Evolutionary conservation across 345 rosid genomes (phyloP), one percentile per base, ranked within the genome.

Genomic region (Orychophragmus violaceus): DNA sequence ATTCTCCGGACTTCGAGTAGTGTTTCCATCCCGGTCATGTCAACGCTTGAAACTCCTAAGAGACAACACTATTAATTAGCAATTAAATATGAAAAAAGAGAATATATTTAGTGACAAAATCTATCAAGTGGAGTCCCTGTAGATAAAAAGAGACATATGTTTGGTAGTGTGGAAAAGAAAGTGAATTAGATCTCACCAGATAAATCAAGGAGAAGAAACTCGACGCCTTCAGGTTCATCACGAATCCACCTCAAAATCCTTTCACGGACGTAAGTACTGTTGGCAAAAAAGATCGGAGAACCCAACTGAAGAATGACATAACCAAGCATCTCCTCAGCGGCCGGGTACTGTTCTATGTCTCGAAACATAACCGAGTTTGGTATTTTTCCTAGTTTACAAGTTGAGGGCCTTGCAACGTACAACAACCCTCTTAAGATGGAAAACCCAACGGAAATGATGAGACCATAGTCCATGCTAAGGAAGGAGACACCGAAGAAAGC

Each of bases 221-320:
- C 83, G 14, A 92, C 69, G 8, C 10, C 42, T 12, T 82, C 74
- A 1, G 59, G 70, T 25, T 76, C 75, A 25, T 86, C 90, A 27
- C 82, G 72, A 50, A 93, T 79, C 87, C 82, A 84, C 64, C 97
- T 78, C 32, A 84, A 30, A 62, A 85, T 79, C 82, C 95, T 85
- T 56, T 93, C 97, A 21, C 88, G 81, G 1, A 93, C 29, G 54
- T 93, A 93, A 67, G 84, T 78, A 32, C 78, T 60, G 48, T 89
- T 93, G 18, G 97, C 94, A 63, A 83, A 93, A 68, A 87, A 93
- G 66, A 93, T 69, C 8, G 98, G 98, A 32, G 98, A 93, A 13
- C 98, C 97, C 22, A 89, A 60, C 51, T 93, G 91, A 10, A 93
- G 80, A 78, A 82, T 66, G 17, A 93, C 72, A 52, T 80, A 63